These are phyloP conservation scores for Danielia oregonensis DNA, from an alignment of 805 yeast genomes.

Conservation along the genomic window DNA sequence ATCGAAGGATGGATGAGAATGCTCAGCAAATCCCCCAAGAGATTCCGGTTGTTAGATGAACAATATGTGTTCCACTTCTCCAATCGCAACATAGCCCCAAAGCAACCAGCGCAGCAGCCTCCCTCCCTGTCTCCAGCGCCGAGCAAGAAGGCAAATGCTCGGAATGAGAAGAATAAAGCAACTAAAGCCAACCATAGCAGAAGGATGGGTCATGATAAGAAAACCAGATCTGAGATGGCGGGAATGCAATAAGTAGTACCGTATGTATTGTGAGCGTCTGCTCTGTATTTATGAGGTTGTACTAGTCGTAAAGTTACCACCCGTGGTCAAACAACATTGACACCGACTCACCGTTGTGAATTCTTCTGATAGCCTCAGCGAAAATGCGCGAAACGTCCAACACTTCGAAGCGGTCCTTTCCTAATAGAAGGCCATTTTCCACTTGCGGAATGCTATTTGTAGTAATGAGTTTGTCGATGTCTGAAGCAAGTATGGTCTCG, in stretches of 20 bases:
- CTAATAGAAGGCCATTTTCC: conserved; percentile 42
- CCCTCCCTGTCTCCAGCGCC: background rate
- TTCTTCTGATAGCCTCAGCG: conserved; percentile 93
- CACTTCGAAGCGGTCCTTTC: conserved; percentile 67
- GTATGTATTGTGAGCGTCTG: background rate
- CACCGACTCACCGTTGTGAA: conserved; percentile 95
- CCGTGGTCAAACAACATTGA: conserved; percentile 90
- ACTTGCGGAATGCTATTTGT: conserved; percentile 91
- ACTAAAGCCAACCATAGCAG: conserved; percentile 62
- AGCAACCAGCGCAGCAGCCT: conserved; percentile 1
- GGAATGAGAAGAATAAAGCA: conserved; percentile 55
- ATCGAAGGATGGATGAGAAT: conserved; percentile 91
- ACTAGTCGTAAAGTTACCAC: no score
- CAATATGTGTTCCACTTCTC: conserved; percentile 29
- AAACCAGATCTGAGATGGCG: conserved; percentile 29
- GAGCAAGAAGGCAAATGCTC: conserved; percentile 25
- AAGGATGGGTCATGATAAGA: conserved; percentile 58
- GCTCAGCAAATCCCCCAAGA: conserved; percentile 60
- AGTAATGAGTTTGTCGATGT: conserved; percentile 79
- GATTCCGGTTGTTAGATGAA: conserved; percentile 61
- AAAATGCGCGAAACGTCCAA: conserved; percentile 84
- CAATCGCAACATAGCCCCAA: conserved; percentile 5
- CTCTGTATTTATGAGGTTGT: no score
- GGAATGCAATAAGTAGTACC: conserved; percentile 21
- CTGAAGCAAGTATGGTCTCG: conserved; percentile 58